Evolutionary conservation across 805 yeast species (phyloP).

Genomic region (Wickerhamomyces hampshirensis): DNA sequence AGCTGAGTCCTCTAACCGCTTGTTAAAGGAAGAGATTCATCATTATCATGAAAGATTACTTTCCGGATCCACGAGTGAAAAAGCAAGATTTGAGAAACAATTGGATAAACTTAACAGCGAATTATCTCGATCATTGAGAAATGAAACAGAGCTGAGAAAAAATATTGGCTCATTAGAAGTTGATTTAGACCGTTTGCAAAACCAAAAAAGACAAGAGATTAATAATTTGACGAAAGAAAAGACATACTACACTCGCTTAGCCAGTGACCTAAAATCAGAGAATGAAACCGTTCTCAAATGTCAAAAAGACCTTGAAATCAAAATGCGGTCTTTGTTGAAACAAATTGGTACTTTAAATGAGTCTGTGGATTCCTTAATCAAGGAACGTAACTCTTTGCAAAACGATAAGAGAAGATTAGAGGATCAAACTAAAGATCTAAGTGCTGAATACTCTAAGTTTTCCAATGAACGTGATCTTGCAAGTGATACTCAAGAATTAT

Average conservation of each 20-base stretch:
- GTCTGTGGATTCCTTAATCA: conserved; percentile 53
- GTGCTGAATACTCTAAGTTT: conserved; percentile 36
- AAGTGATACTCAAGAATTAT: conserved; percentile 10
- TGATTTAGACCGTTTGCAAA: conserved; percentile 51
- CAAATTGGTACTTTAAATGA: conserved; percentile 56
- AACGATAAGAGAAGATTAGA: conserved; percentile 46
- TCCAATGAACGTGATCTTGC: conserved; percentile 25
- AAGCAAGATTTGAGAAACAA: conserved; percentile 39
- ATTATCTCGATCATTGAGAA: conserved; percentile 48
- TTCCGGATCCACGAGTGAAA: conserved; percentile 37
- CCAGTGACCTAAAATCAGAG: conserved; percentile 38
- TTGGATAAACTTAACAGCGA: conserved; percentile 49
- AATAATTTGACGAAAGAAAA: conserved; percentile 37
- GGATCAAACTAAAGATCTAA: conserved; percentile 35
- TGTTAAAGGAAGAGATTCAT: conserved; percentile 51
- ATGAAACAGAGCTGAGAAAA: conserved; percentile 62
- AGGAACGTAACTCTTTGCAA: conserved; percentile 58
- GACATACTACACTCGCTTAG: conserved; percentile 34
- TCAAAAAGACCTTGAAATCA: conserved; percentile 41
- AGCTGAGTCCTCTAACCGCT: conserved; percentile 40
- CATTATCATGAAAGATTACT: conserved; percentile 45
- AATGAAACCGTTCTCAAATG: conserved; percentile 37
- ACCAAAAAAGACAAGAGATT: conserved; percentile 32
- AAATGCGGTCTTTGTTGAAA: conserved; percentile 38
- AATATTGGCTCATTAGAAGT: conserved; percentile 56